Evolutionary conservation across 768 basidiomycete species (phyloP), one percentile per base, ranked within the genome.

Genomic region (Phlebiopsis gigantea): DNA sequence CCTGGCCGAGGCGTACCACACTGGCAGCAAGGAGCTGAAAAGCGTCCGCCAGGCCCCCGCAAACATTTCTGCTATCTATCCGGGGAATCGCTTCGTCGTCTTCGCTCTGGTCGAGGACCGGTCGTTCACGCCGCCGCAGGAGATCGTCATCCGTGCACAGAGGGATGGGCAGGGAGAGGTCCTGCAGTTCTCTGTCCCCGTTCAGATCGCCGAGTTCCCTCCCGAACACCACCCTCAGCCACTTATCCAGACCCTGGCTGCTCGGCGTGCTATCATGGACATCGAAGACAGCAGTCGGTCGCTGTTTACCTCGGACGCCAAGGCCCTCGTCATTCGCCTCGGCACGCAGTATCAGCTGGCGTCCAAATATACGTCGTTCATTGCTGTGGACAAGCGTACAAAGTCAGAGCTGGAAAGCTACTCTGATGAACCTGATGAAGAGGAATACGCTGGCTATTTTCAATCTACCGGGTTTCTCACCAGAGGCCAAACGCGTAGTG

Each of bases 241-340:
- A 9, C 68, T 79, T 15, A 64, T 86, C 25, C 85, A 86, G 62
- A 75, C 77, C 0, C 69, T 85, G 39, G 77, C 81, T 5, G 84
- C 82, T 1, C 76, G 78, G 56, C 69, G 70, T 14, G 70, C 85
- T 26, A 79, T 85, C n/a, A 75, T 75, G 61, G 81, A 81, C 65
- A 5, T 83, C 43, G 73, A 77, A 46, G 75, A 74, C 31, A 19
- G 8, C 12, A 14, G 1, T 6, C n/a, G 34, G 10, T 21, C 9
- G 9, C 2, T 5, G 2, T 5, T 3, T 5, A 7, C 34, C 19
- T 19, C n/a, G 30, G 50, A 51, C 30, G 70, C 70, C 21, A 78
- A 73, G 64, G 77, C 76, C 1, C 69, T 73, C 1, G 78, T 83
- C 24, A 63, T 82, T 10, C 72, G 73, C 26, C 72, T 85, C 1